phyloP scores from a whole-genome alignment of 1,284 basidiomycete species.

The Leccinum ponderosum region DNA sequence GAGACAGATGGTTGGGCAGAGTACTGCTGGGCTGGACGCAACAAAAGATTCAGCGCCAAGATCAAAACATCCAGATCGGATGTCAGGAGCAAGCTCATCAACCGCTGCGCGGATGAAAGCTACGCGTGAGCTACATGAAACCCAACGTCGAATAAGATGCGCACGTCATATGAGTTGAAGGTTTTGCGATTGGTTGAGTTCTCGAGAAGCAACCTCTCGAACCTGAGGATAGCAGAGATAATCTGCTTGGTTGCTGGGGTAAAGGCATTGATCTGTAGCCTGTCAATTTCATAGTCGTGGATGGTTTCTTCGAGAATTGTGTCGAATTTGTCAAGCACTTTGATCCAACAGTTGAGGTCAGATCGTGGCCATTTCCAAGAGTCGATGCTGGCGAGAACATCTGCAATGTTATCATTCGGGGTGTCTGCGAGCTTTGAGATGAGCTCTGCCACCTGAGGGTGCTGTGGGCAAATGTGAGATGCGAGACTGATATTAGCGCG shows the following conservation, averaged over 20 bases:
- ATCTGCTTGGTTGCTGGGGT: constrained; percentile 75
- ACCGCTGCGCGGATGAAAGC: constrained; percentile 54
- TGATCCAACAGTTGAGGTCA: constrained; percentile 96
- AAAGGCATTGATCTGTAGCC: constrained; percentile 82
- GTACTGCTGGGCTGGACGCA: constrained; percentile 95
- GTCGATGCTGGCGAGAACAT: constrained; percentile 65
- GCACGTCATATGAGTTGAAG: constrained; percentile 94
- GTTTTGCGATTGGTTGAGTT: constrained; percentile 99
- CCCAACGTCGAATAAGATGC: constrained; percentile 32
- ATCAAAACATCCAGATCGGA: constrained; percentile 90
- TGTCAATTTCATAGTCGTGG: constrained; percentile 81
- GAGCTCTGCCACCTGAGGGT: constrained; percentile 74
- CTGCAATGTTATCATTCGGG: constrained; percentile 63
- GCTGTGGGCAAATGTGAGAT: constrained; percentile 45
- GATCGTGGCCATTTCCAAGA: constrained; percentile 95
- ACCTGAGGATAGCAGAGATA: constrained; percentile 82
- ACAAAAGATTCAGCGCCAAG: constrained; percentile 80
- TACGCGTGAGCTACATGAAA: constrained; percentile 18
- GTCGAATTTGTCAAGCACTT: constrained; percentile 95
- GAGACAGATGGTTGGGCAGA: constrained; percentile 80
- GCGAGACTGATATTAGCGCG: constrained; percentile 7
- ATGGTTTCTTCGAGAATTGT: constrained; percentile 82
- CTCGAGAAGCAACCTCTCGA: constrained; percentile 89
- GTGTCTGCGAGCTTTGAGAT: constrained; percentile 68
- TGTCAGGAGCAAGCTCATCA: constrained; percentile 87